Base-by-base conservation (phyloP, 257 asterid genomes). In the Rubia yunnanensis region DNA sequence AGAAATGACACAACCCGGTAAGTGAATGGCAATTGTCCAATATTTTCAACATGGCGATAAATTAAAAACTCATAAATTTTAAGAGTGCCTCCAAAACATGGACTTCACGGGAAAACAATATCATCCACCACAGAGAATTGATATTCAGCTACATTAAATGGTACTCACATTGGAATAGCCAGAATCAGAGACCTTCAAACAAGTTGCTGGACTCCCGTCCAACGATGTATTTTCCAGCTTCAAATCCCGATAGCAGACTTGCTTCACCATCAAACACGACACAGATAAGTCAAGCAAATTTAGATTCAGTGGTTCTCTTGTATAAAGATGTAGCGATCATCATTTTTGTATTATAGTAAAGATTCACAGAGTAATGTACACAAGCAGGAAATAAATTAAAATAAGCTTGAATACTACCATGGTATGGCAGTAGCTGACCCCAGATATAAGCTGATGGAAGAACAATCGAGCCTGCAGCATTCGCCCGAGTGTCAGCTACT, bases 201-300 rank as follows among this genome's bases (percentile, higher is more conserved):
- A 78, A 64, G 96, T 95, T 60, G 96, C 96, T 17, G 86, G 88
- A 74, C 96, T 89, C 60, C 95, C 96, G 69, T 87, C 96, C 73
- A 89, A 74, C 84, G 87, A 79, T n/a, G 96, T 85, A 78, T 89
- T 89, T 68, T 89, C 96, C 69, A 89, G 86, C 82, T 89, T 89
- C 82, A 89, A 73, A 72, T 89, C 96, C 46, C 96, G 86, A 74
- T 89, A 95, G 70, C 96, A 89, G 72, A 89, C 82, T 89, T 85
- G 88, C 95, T 89, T 77, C 77, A 78, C 57, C 64, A 74, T 66
- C 66, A 73, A 72, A 68, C 62, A 54, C 10, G 60, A 78, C 58
- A 73, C 53, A 71, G 69, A 70, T 30, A 60, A 44, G 63, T 48
- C 61, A 64, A 38, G 31, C 22, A 41, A 32, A 10, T 27, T 44